These are phyloP conservation scores for Malus hybrid DNA, from an alignment of 331 rosid genomes.

Conservation along the genomic window DNA sequence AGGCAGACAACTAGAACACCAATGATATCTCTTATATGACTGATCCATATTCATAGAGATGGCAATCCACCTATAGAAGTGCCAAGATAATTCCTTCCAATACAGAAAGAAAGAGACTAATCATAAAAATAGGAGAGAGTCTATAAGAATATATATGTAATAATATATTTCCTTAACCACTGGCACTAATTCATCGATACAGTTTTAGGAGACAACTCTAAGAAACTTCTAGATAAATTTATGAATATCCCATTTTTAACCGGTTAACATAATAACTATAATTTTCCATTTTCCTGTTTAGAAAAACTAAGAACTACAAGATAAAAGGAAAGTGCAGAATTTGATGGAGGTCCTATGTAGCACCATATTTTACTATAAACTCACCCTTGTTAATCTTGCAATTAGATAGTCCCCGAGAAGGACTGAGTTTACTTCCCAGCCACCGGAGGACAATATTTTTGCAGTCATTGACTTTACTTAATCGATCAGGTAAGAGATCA, in stretches of 20 bases:
- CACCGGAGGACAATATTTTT: constrained; percentile 71
- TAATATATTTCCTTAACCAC: background rate
- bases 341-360: background rate
- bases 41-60: background rate
- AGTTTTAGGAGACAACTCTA: background rate
- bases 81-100: background rate
- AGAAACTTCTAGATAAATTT: background rate
- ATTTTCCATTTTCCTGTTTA: background rate
- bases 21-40: background rate
- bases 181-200: background rate
- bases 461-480: constrained; percentile 54
- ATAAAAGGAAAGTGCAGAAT: background rate
- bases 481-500: constrained; percentile 47
- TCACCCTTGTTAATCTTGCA: constrained; percentile 75
- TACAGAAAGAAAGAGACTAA: background rate
- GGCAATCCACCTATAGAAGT: background rate
- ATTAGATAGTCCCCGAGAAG: constrained; percentile 78
- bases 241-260: background rate
- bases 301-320: background rate
- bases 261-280: background rate
- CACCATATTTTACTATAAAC: background rate
- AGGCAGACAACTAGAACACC: background rate
- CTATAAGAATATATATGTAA: background rate
- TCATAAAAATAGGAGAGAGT: background rate
- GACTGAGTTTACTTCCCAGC: constrained; percentile 80